Evolutionary conservation across 257 asterid genomes (phyloP).

Genomic region (Phtheirospermum japonicum): DNA sequence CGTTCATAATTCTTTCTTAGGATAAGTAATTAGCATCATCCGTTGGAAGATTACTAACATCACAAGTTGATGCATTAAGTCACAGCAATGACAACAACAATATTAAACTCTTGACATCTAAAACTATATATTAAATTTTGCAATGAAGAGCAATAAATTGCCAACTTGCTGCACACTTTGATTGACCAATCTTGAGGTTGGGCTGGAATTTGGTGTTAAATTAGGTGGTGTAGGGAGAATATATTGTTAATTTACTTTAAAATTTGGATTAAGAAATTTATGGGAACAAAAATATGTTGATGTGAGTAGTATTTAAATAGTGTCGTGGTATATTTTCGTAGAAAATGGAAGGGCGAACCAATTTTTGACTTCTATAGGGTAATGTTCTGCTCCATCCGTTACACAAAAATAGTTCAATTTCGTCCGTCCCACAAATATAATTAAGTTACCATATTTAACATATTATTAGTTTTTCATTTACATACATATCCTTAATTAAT

Average conservation of each 20-base stretch:
- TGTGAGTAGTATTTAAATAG: neutral
- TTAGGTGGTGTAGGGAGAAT: neutral
- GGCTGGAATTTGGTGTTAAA: neutral
- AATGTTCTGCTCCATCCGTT: too few relatives aligned
- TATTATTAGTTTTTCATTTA: too few relatives aligned
- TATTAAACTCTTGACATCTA: too few relatives aligned
- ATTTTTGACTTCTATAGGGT: too few relatives aligned
- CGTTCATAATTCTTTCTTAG: too few relatives aligned
- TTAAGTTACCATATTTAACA: too few relatives aligned
- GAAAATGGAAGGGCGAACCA: neutral
- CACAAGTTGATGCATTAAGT: neutral
- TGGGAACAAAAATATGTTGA: neutral
- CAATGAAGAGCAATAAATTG: neutral
- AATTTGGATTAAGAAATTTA: neutral
- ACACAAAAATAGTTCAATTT: too few relatives aligned
- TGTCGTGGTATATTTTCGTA: neutral
- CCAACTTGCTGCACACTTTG: conserved; percentile 14
- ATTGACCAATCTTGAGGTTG: conserved; percentile 1
- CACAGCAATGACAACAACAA: conserved; percentile 16
- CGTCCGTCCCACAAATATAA: too few relatives aligned
- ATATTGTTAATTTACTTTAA: too few relatives aligned
- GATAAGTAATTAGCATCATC: too few relatives aligned
- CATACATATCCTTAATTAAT: too few relatives aligned
- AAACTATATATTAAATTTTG: too few relatives aligned
- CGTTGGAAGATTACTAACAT: neutral